These are phyloP conservation scores for Podaxis sp. DNA, from an alignment of 768 basidiomycete species.

Conservation along the genomic window DNA sequence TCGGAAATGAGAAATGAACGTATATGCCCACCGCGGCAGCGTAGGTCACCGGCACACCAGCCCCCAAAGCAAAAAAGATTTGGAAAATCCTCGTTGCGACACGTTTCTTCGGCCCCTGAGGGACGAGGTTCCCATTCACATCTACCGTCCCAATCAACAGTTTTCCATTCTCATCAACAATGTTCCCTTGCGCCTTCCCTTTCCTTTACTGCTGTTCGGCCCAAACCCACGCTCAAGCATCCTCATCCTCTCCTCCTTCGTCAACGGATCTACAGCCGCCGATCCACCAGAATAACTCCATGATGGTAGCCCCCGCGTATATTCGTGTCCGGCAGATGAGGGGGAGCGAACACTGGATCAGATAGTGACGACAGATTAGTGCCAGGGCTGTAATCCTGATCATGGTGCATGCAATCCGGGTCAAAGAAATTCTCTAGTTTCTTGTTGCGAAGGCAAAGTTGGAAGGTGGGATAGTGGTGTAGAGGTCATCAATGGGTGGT, in stretches of 20 bases:
- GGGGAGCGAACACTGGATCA: slow-evolving; percentile 28
- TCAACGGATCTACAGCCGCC: slow-evolving; percentile 39
- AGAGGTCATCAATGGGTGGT: slow-evolving; percentile 23
- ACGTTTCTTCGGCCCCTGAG: slow-evolving; percentile 61
- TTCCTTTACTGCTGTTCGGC: slow-evolving; percentile 28
- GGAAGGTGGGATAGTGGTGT: slow-evolving; percentile 20
- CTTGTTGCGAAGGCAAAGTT: slow-evolving; percentile 31
- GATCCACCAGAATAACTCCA: slow-evolving; percentile 29
- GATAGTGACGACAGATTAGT: slow-evolving; percentile 32
- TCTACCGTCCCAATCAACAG: slow-evolving; percentile 59
- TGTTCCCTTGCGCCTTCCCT: slow-evolving; percentile 26
- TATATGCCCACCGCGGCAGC: slow-evolving; percentile 52
- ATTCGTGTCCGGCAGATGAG: slow-evolving; percentile 30
- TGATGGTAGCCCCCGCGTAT: slow-evolving; percentile 43
- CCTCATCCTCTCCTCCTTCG: slow-evolving; percentile 66
- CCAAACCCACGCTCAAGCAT: slow-evolving; percentile 70
- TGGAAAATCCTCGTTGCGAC: slow-evolving; percentile 45
- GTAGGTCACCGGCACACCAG: slow-evolving; percentile 57
- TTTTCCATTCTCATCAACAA: slow-evolving; percentile 44
- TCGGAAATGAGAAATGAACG: neutral
- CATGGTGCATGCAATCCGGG: slow-evolving; percentile 20
- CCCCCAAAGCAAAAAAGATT: slow-evolving; percentile 46
- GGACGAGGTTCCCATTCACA: slow-evolving; percentile 54
- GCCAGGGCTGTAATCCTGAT: slow-evolving; percentile 24
- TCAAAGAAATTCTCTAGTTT: slow-evolving; percentile 16